Percentiles rank a stretch among this genome's conserved stretches.
Conservation (phyloP, 2,329 filamentous ascomycete species). For the Lasiodiplodia sp. region DNA sequence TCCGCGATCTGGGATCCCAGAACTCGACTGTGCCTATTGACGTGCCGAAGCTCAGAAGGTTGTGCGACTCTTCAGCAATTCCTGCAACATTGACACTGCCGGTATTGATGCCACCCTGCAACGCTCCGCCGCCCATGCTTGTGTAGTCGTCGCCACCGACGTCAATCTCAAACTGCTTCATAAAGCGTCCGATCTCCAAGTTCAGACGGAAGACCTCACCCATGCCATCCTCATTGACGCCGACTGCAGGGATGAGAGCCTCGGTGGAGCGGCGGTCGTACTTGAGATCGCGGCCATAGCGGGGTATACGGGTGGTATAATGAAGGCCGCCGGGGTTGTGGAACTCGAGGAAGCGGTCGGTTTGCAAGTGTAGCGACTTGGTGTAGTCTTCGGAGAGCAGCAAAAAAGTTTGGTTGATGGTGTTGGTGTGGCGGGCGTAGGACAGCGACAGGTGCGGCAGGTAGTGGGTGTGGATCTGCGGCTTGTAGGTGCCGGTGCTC, state of each 20-base stretch:
- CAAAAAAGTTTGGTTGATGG: constrained; percentile 89
- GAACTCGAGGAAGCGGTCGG: constrained; percentile 89
- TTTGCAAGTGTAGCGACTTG: constrained; percentile 83
- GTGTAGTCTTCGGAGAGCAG: constrained; percentile 90
- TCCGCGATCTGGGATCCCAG: constrained; percentile 88
- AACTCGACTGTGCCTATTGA: constrained; percentile 96
- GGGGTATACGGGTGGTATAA: constrained; percentile 85
- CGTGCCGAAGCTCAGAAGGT: constrained; percentile 90
- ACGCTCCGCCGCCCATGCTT: constrained; percentile 70
- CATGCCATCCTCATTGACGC: constrained; percentile 82
- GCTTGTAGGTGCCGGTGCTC: constrained; percentile 83
- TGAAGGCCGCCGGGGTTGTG: constrained; percentile 89
- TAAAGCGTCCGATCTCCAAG: constrained; percentile 88
- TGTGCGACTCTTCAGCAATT: constrained; percentile 87
- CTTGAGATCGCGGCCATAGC: constrained; percentile 88
- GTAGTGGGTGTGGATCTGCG: constrained; percentile 95
- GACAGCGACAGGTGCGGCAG: constrained; percentile 93
- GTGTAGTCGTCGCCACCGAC: constrained; percentile 82
- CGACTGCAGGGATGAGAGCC: constrained; percentile 85
- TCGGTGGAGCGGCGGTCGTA: constrained; percentile 86
- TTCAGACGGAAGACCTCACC: constrained; percentile 95
- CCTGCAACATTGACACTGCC: constrained; percentile 88
- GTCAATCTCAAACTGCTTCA: constrained; percentile 92
- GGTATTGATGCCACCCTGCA: constrained; percentile 86
- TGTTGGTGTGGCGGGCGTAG: constrained; percentile 88